Evolutionary conservation across 2,329 filamentous ascomycete species (phyloP).

Genomic region (Trichoderma sp.): DNA sequence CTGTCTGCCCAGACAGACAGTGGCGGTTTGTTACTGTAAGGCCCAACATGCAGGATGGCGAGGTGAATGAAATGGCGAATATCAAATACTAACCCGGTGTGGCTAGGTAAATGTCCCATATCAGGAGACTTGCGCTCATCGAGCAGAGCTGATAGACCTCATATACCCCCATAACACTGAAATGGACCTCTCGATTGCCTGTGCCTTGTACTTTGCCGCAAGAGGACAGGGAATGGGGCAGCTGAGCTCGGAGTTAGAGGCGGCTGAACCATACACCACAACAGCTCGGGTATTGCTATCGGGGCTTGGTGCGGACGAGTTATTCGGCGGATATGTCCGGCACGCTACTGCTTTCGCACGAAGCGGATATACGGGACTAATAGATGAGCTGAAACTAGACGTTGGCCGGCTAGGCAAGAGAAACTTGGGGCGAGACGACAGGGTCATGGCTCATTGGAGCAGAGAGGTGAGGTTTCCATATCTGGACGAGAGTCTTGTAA

Average conservation of each 20-base stretch:
- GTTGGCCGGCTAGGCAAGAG: slow-evolving; percentile 81
- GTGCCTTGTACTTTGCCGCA: slow-evolving; percentile 91
- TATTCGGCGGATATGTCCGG: slow-evolving; percentile 89
- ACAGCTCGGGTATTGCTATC: slow-evolving; percentile 81
- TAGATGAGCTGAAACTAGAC: slow-evolving; percentile 81
- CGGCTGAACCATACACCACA: slow-evolving; percentile 53
- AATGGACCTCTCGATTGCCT: slow-evolving; percentile 95
- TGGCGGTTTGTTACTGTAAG: slow-evolving; percentile 81
- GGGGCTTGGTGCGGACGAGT: slow-evolving; percentile 89
- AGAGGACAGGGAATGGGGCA: slow-evolving; percentile 60
- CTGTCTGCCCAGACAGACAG: slow-evolving; percentile 62
- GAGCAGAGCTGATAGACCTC: slow-evolving; percentile 65
- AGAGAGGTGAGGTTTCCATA: slow-evolving; percentile 88
- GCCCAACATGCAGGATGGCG: not conserved
- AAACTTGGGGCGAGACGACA: slow-evolving; percentile 93
- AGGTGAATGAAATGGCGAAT: not conserved
- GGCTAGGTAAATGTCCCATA: slow-evolving; percentile 75
- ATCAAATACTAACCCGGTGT: not conserved
- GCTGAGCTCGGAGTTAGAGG: slow-evolving; percentile 26
- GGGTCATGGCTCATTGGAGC: slow-evolving; percentile 84
- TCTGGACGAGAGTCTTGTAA: slow-evolving; percentile 82
- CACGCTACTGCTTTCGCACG: slow-evolving; percentile 74
- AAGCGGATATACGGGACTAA: slow-evolving; percentile 65
- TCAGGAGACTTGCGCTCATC: slow-evolving; percentile 65
- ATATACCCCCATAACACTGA: slow-evolving; percentile 96